These are phyloP conservation scores for Amanita rimosa DNA, from an alignment of 768 basidiomycete species.

Conservation along the genomic window DNA sequence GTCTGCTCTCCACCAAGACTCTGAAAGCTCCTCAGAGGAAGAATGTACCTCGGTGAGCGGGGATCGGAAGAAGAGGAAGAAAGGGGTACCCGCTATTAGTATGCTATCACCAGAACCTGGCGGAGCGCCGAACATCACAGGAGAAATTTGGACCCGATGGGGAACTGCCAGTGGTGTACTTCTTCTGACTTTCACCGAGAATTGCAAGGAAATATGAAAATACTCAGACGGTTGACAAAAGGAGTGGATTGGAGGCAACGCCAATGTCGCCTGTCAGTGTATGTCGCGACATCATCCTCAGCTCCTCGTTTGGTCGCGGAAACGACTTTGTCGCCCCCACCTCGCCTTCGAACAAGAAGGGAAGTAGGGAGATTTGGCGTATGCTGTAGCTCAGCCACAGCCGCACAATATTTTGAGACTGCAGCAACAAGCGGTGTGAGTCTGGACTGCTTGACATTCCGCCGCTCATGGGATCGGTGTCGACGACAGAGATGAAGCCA, in stretches of 20 bases:
- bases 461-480: background rate
- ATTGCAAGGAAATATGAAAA: constrained; percentile 59
- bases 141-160: constrained; percentile 86
- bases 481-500: constrained; percentile 18
- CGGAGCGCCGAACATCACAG: constrained; percentile 79
- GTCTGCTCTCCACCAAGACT: constrained; percentile 28
- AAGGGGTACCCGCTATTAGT: constrained; percentile 33
- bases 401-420: background rate
- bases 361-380: constrained; percentile 17
- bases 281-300: constrained; percentile 27
- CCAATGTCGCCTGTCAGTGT: constrained; percentile 1
- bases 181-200: constrained; percentile 69
- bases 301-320: constrained; percentile 39
- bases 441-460: background rate
- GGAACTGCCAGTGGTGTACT: constrained; percentile 77
- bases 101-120: constrained; percentile 64
- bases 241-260: constrained; percentile 13
- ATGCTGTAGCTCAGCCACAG: constrained; percentile 7
- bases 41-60: background rate
- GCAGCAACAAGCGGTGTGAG: background rate
- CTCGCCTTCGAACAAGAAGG: constrained; percentile 18
- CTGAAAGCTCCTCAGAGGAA: constrained; percentile 50
- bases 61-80: constrained; percentile 20
- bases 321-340: constrained; percentile 25
- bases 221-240: constrained; percentile 33